phyloP scores from a whole-genome alignment of 495 filamentous ascomycete genomes.

The Massariosphaeria phaeospora region DNA sequence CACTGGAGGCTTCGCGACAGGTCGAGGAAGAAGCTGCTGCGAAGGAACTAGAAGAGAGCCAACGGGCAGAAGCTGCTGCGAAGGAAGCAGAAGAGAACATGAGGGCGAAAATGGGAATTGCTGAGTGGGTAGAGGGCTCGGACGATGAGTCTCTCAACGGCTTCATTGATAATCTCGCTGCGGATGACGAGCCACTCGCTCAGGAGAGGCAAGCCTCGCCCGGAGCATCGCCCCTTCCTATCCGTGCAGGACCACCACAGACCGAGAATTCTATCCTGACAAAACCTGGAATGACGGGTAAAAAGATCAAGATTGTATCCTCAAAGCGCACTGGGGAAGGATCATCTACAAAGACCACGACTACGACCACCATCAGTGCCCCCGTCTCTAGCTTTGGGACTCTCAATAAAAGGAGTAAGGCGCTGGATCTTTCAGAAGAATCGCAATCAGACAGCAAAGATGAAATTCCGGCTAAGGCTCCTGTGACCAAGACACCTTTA shows the following conservation, averaged over 20 bases:
- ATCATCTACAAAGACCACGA: not conserved
- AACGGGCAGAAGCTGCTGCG: constrained; percentile 21
- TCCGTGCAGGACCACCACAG: not conserved
- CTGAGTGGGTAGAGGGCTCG: constrained; percentile 8
- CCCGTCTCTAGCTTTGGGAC: not conserved
- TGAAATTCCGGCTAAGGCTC: constrained; percentile 24
- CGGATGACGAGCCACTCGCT: constrained; percentile 10
- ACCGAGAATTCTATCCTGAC: constrained; percentile 4
- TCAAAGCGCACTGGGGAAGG: not conserved
- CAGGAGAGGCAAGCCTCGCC: not conserved
- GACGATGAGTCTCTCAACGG: constrained; percentile 17
- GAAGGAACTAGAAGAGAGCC: constrained; percentile 23
- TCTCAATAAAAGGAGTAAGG: not conserved
- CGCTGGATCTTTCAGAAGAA: constrained; percentile 4
- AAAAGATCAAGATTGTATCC: constrained; percentile 19
- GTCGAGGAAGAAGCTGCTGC: constrained; percentile 20
- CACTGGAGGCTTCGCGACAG: constrained; percentile 13
- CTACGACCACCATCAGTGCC: not conserved
- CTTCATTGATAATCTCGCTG: constrained; percentile 24
- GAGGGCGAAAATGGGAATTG: constrained; percentile 10
- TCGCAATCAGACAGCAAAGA: constrained; percentile 15
- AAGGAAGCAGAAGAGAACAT: constrained; percentile 10
- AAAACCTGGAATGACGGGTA: constrained; percentile 14
- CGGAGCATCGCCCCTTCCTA: not conserved
- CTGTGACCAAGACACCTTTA: not conserved